Base-by-base conservation (phyloP, 1,284 basidiomycete species). In the Meira nashicola region DNA sequence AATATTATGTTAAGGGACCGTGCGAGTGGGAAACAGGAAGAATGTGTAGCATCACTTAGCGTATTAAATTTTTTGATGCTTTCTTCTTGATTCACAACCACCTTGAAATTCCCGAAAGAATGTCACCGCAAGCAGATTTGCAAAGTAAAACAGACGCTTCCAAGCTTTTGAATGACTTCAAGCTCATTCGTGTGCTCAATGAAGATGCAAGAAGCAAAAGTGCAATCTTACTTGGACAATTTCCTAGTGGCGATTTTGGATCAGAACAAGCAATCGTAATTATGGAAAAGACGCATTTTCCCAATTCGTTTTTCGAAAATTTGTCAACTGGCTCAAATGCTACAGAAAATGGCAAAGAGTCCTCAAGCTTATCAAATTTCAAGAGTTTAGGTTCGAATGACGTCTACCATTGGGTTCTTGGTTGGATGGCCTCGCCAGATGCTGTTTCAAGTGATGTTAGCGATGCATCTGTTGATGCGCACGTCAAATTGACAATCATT, bases 381-480 rank as follows among this genome's bases (percentile, higher is more conserved):
- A 55, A 28, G 19, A 43, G 46, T 9, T 63, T 77, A 1, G 76
- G 74, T 4, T 68, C 73, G 39, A 78, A 78, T 51, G 76, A 78
- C 58, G 64, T 77, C 38, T 78, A 77, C 56, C 70, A 66, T 4
- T 78, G 76, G 76, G 56, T 76, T 0, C 60, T 77, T 8, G 76
- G 66, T 33, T 71, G 68, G 68, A 57, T 53, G 50, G 23, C 17
- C 43, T 4, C 43, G 17, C 39, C 50, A 25, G 8, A 17, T 11
- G 23, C 28, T 37, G 19, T 5, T 19, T 14, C 50, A 19, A 15
- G 15, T 25, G 52, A 50, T 15, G 28, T 25, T 1, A 39, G 14
- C 6, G 6, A 56, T 1, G 44, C 4, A 14, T 39, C 49, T 1
- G 17, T 38, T 4, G 68, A 68, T 28, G 68, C 71, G 0, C 66